Percentiles rank a stretch among this genome's conserved stretches.
These are phyloP conservation scores for Suillus subaureus DNA, from an alignment of 768 basidiomycete species.

Conservation along the genomic window DNA sequence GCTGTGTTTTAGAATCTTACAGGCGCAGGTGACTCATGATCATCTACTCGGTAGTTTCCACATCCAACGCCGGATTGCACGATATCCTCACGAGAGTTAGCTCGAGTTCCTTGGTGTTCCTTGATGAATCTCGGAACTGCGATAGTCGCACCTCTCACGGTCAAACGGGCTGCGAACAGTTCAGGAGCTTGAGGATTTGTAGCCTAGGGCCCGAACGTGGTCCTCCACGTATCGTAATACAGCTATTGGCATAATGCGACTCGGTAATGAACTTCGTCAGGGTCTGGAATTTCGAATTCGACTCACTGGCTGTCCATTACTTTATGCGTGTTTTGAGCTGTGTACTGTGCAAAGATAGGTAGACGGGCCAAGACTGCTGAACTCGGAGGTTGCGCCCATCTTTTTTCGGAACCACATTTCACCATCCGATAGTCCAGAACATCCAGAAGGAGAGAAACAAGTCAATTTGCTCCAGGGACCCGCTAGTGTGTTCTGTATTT, in stretches of 20 bases:
- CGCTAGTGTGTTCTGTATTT: background rate
- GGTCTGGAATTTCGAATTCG: background rate
- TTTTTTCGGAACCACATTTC: background rate
- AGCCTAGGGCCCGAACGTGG: background rate
- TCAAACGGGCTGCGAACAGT: background rate
- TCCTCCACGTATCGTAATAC: background rate
- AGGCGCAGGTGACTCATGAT: background rate
- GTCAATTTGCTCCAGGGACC: background rate
- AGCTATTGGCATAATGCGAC: background rate
- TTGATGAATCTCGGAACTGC: background rate
- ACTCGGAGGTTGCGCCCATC: background rate
- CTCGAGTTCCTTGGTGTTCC: background rate
- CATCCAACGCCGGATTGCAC: background rate
- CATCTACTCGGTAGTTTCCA: background rate
- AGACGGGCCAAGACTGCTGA: background rate
- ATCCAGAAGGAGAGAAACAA: background rate
- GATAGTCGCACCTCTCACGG: constrained; percentile 1
- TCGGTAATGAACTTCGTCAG: background rate
- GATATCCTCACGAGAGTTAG: background rate
- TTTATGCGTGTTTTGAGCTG: background rate
- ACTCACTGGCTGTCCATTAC: background rate
- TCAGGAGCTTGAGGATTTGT: background rate
- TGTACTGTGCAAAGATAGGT: background rate
- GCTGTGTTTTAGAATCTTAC: background rate
- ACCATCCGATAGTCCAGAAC: background rate